These are phyloP conservation scores for Friedmanniomyces endolithicus DNA, from an alignment of 495 filamentous ascomycete genomes.

Conservation along the genomic window DNA sequence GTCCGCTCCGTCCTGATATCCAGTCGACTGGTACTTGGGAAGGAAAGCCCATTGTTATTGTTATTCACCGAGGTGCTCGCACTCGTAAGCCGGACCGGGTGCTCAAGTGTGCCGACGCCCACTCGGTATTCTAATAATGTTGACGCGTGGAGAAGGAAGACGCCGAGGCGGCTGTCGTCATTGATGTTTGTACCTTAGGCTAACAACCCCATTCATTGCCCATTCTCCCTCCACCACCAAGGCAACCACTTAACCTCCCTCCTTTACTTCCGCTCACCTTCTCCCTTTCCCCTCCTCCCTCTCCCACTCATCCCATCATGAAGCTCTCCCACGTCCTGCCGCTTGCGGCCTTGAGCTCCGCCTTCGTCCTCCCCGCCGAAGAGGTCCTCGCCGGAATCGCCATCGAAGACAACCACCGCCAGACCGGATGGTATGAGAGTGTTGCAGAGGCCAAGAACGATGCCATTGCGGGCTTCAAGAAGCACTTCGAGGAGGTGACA, in stretches of 20 bases:
- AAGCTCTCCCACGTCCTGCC: constrained; percentile 41
- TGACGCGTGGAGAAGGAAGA: too few relatives aligned
- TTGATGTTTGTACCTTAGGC: neutral
- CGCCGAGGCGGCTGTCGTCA: neutral
- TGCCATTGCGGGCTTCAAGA: constrained; percentile 22
- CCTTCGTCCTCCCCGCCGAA: constrained; percentile 49
- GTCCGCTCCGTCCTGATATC: too few relatives aligned
- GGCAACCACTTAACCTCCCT: neutral
- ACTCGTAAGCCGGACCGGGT: too few relatives aligned
- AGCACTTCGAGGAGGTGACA: constrained; percentile 6
- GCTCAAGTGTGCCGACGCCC: too few relatives aligned
- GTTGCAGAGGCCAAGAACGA: constrained; percentile 29
- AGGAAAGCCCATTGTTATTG: too few relatives aligned
- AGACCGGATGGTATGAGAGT: constrained; percentile 26
- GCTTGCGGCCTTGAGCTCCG: constrained; percentile 40
- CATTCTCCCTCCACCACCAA: neutral
- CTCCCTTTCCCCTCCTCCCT: neutral
- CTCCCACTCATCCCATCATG: constrained; percentile 26
- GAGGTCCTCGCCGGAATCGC: constrained; percentile 34
- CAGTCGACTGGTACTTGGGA: too few relatives aligned
- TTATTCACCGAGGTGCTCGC: too few relatives aligned
- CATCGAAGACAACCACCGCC: constrained; percentile 28
- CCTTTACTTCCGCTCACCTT: neutral
- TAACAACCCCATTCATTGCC: too few relatives aligned
- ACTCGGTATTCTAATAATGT: too few relatives aligned